Evolutionary conservation across 192 early-diverging fungal species (phyloP), one percentile per base, ranked within the genome.

Genomic region (Backusella sp.): DNA sequence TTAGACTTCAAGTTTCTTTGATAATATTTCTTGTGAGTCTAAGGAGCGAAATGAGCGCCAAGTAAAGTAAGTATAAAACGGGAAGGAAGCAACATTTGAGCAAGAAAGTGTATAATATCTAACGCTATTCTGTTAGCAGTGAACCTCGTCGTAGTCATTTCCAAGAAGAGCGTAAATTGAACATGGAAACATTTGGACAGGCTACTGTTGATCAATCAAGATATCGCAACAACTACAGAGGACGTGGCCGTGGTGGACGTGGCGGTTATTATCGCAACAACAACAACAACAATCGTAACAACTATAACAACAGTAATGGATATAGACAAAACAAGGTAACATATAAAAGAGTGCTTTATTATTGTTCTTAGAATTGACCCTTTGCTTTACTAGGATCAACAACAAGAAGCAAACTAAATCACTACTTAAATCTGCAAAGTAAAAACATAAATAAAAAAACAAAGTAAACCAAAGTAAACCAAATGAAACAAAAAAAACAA

Each of bases 1-100:
- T 96, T 98, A 82, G 93, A 98, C 82, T 97, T 99, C 80, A 96
- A 93, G 92, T 36, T 99, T 99, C 86, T 99, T 99, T 89, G 97
- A 99, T 82, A 94, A 99, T 80, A 99, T 99, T 81, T 99, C 97
- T 46, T 97, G 96, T 80, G 97, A 99, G 80, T 89, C 92, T 36
- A 97, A 96, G 84, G 77, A 79, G 39, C 77, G 77, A 34, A 79
- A 7, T 62, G 68, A 73, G 78, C 70, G 70, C 17, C 70, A 77
- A 42, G 44, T n/a, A 59, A 74, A 66, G 37, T 44, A 74, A 66
- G 59, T 36, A 73, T 44, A 39, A 39, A 39, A 39, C 7, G 42
- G 42, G 15, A 14, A 17, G 14, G n/a, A 72, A 30, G 56, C 32
- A 32, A 32, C 32, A 32, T 32, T 32, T 32, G 71, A 15, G 32